Conservation (phyloP, 208 protist species). For the Phytomonas francai region DNA sequence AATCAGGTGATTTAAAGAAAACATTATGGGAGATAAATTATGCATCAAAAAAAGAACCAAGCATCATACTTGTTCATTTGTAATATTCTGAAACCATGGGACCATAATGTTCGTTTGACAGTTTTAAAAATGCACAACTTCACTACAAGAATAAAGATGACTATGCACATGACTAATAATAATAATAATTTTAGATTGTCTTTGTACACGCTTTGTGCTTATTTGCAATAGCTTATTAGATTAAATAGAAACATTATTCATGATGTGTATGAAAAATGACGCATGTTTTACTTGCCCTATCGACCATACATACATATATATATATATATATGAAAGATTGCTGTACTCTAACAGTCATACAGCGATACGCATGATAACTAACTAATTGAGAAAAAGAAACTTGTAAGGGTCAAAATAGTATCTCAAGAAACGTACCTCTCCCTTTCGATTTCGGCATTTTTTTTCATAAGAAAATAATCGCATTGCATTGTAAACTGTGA, state of each 20-base stretch:
- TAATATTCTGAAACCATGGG: neutral
- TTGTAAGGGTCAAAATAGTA: neutral
- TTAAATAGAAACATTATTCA: neutral
- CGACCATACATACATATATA: too few relatives aligned
- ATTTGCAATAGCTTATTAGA: neutral
- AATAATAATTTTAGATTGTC: slow-evolving; percentile 2
- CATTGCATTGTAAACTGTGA: neutral
- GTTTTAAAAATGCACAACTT: slow-evolving; percentile 3
- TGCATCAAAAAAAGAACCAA: neutral
- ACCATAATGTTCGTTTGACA: neutral
- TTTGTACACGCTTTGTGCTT: slow-evolving; percentile 12
- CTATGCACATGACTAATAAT: neutral
- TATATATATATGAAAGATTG: neutral
- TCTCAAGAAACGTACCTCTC: neutral
- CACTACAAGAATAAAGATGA: slow-evolving; percentile 1
- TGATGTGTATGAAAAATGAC: neutral
- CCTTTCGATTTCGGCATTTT: neutral
- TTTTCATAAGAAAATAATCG: neutral
- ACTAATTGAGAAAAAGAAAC: neutral
- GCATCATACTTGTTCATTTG: neutral
- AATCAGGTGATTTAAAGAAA: neutral
- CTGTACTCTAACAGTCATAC: neutral
- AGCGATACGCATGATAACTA: neutral
- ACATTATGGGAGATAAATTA: neutral
- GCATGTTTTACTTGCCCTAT: neutral